A percentile compares a stretch with the other conserved stretches of the same genome.
Evolutionary conservation across 23 red algal species (phyloP).

Genomic region (Gracilariopsis chorda): DNA sequence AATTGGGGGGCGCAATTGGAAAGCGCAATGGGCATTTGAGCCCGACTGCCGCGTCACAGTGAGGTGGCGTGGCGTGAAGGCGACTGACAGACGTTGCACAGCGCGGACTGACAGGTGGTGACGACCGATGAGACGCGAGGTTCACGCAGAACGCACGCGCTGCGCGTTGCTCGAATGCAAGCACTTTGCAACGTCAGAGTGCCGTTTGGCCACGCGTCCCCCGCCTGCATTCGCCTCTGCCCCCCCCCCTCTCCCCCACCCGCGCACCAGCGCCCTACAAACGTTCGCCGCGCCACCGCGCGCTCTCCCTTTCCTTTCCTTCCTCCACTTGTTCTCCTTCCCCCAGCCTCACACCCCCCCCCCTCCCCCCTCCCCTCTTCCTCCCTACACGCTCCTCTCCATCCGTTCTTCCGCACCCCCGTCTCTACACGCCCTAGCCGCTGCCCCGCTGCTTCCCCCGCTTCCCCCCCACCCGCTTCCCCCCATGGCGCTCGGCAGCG

Average conservation of each 20-base stretch:
- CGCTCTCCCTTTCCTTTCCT: not conserved
- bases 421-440: not conserved
- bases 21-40: too few species aligned
- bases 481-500: constrained; percentile 28
- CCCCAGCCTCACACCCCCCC: not conserved
- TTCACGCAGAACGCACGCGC: not conserved
- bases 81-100: too few species aligned
- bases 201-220: not conserved
- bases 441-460: not conserved
- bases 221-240: not conserved
- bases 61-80: too few species aligned
- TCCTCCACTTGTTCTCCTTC: not conserved
- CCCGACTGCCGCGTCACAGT: too few species aligned
- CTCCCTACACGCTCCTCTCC: not conserved
- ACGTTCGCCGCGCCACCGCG: not conserved
- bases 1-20: too few species aligned
- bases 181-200: not conserved
- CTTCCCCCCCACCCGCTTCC: not conserved
- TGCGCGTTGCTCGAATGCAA: not conserved
- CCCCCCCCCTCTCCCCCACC: not conserved
- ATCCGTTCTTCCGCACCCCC: not conserved
- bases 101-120: too few species aligned
- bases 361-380: not conserved
- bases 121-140: too few species aligned
- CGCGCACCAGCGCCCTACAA: not conserved